Base-by-base conservation (phyloP, 2,329 filamentous ascomycete genomes). In the Pyrenochaeta sp. region DNA sequence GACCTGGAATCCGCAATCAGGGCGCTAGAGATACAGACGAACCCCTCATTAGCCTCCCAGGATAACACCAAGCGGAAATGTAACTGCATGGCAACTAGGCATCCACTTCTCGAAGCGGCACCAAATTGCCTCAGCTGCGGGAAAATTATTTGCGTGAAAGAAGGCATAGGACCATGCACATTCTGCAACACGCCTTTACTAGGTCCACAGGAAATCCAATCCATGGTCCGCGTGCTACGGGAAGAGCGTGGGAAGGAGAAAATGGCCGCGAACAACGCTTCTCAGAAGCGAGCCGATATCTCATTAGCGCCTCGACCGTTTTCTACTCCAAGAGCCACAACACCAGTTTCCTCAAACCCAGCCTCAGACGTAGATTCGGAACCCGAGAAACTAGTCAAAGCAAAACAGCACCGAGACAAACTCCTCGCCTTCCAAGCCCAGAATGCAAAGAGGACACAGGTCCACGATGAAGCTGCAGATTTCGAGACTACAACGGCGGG, bases 51-150 rank as follows among this genome's bases (percentile, higher is more conserved):
- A 25, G 78, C 83, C 39, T 81, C 80, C 7, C 83, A 85, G 59
- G 81, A 88, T 25, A 78, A 80, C 27, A 80, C 81, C 9, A 83
- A 87, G 50, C 86, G 90, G 6, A 88, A 88, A 54, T 99, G 95
- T 78, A 91, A 91, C 68, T 99, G 95, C 76, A 92, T 96, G 71
- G 95, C 91, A 0, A 88, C 91, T 0, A 87, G 91, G 1, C 95
- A 99, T 76, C 91, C 94, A 0, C 85, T 98, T 2, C 90, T 97
- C 44, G 87, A 87, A n/a, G 93, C 94, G 0, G 93, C 93, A 0
- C 95, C 95, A 0, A 99, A 98, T 75, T 99, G 95, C 74, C 81
- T 96, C 15, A 89, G 86, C 44, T 99, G 95, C 70, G 95, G 95
- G 58, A 98, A 98, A 76, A 92, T 99, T 12, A 90, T 98, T 53